Percentiles rank a stretch among this genome's conserved stretches.
Evolutionary conservation across 75 land plant genomes (phyloP).

Genomic region (Isoetes taiwanensis): DNA sequence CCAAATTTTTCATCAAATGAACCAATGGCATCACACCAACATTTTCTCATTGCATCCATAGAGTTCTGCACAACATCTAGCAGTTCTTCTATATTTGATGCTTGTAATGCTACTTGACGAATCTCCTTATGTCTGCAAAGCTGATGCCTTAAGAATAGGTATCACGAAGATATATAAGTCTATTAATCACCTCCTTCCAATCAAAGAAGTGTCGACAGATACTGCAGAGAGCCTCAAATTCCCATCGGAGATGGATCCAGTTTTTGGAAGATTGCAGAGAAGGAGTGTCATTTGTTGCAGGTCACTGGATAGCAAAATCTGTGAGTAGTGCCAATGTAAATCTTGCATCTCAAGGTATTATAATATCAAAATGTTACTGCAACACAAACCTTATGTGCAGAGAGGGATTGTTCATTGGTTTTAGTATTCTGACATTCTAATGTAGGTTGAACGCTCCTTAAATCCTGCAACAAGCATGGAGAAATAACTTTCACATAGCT

Average conservation of each 20-base stretch:
- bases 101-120: constrained; percentile 90
- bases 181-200: constrained; percentile 46
- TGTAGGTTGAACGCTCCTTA: too few species aligned
- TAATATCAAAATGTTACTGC: too few species aligned
- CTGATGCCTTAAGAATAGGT: not conserved
- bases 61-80: constrained; percentile 53
- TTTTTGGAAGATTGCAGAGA: constrained; percentile 36
- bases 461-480: too few species aligned
- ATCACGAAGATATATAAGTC: not conserved
- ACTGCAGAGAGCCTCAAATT: constrained; percentile 29
- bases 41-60: constrained; percentile 68
- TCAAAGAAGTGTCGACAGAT: constrained; percentile 54
- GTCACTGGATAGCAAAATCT: constrained; percentile 81
- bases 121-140: constrained; percentile 77
- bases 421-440: too few species aligned
- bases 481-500: too few species aligned
- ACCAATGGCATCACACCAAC: constrained; percentile 74
- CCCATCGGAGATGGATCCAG: constrained; percentile 8
- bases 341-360: too few species aligned
- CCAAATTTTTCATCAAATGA: constrained; percentile 63
- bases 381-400: too few species aligned
- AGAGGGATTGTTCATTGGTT: too few species aligned
- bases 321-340: too few species aligned
- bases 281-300: constrained; percentile 53
- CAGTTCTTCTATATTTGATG: constrained; percentile 78